These are phyloP conservation scores for Colletotrichum viniferum DNA, from an alignment of 2,329 filamentous ascomycete species.

Conservation along the genomic window DNA sequence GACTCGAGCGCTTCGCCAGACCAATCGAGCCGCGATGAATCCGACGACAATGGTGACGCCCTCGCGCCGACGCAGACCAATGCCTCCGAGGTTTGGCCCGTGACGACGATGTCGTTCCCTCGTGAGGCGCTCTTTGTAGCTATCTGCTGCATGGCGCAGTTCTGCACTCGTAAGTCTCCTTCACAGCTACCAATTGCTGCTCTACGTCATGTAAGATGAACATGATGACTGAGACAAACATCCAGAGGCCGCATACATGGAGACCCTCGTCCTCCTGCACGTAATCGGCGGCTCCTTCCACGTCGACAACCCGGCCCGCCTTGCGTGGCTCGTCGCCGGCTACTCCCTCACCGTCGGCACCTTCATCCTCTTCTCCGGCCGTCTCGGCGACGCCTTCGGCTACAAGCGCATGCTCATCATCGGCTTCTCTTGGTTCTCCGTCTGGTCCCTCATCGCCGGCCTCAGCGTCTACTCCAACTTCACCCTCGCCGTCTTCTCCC, in stretches of 20 bases:
- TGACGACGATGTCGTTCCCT: constrained; percentile 20
- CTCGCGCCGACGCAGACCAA: neutral
- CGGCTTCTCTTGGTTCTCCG: constrained; percentile 60
- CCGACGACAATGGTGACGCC: neutral
- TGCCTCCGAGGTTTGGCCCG: neutral
- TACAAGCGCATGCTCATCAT: constrained; percentile 59
- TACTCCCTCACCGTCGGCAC: constrained; percentile 62
- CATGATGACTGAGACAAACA: neutral
- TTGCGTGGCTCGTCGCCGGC: constrained; percentile 63
- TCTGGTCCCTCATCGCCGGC: constrained; percentile 58
- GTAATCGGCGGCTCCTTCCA: constrained; percentile 8
- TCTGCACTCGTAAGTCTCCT: constrained; percentile 4
- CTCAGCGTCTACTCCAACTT: constrained; percentile 33
- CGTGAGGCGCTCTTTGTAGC: constrained; percentile 42
- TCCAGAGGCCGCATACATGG: constrained; percentile 37
- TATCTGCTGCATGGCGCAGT: constrained; percentile 45
- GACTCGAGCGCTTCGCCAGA: neutral
- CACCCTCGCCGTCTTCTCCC: constrained; percentile 38
- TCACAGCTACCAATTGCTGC: constrained; percentile 11
- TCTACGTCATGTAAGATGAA: no score
- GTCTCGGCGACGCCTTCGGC: constrained; percentile 64
- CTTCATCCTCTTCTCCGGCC: constrained; percentile 62
- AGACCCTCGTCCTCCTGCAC: constrained; percentile 12
- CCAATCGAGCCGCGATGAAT: neutral
- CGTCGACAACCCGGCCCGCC: constrained; percentile 33